Evolutionary conservation across 768 basidiomycete genomes (phyloP), one percentile per base, ranked within the genome.

Genomic region (Collybia sordida): DNA sequence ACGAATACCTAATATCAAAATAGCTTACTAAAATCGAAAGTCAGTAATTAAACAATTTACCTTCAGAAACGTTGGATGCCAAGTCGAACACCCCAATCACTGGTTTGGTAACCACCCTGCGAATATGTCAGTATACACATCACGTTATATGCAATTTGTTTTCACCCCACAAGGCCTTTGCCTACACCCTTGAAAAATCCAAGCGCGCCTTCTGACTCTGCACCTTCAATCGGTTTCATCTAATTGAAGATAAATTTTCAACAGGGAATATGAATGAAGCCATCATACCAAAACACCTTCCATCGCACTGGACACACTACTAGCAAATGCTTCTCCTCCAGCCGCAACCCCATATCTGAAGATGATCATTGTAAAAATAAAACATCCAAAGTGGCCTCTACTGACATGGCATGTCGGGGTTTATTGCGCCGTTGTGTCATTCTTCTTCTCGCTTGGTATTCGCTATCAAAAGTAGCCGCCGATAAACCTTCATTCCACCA

Each of bases 181-280:
- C 97, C 97, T 24, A 99, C 83, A 9, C 97, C 97, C 68, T 97
- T 98, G 78, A 98, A 93, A 71, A 99, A 99, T 3, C 97, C 97
- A 22, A 91, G 72, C 0, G 96, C 95, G 11, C 97, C 97, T 63
- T 88, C 95, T 7, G 83, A 77, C 62, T 98, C 96, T 0, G 97
- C 97, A 4, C 97, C 97, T 69, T 98, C 95, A 39, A 99, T 84
- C 2, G 97, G 97, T 62, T 98, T 97, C 69, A 94, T 87, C 95
- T 96, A 57, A 15, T 25, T 5, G 55, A 22, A 42, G 39, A 18
- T 22, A 23, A 45, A 8, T 45, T 22, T 49, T n/a, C 45, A 42
- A 36, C 38, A 12, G 36, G 9, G 28, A 18, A 40, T n/a, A 15
- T 11, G 19, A 36, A 42, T 11, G 14, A 15, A 23, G 36, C 6